phyloP scores from a whole-genome alignment of 2,329 filamentous ascomycete genomes.

The Metarhizium brunneum region DNA sequence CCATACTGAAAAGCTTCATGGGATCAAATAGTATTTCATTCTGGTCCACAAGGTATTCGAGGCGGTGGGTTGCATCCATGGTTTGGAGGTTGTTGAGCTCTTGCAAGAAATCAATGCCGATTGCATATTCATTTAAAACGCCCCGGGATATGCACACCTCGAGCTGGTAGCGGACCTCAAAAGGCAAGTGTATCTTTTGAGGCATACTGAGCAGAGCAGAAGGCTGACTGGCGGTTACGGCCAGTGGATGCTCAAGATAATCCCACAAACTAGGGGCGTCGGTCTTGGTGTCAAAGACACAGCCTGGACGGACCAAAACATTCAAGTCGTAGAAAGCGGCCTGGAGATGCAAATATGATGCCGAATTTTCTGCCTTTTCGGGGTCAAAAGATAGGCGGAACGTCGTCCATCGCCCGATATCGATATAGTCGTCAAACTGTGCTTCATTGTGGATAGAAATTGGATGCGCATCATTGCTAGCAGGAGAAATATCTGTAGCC shows the following conservation, averaged over 20 bases:
- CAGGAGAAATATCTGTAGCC: constrained; percentile 34
- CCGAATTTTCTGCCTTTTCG: constrained; percentile 18
- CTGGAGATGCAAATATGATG: constrained; percentile 26
- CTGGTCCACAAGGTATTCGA: constrained; percentile 65
- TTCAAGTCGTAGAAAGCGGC: constrained; percentile 64
- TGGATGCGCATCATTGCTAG: constrained; percentile 22
- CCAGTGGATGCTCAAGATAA: constrained; percentile 17
- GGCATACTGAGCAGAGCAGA: constrained; percentile 16
- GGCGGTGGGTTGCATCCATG: constrained; percentile 50
- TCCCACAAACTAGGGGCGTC: constrained; percentile 19
- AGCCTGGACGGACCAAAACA: constrained; percentile 37
- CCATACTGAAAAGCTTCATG: constrained; percentile 58
- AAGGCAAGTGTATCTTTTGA: constrained; percentile 41
- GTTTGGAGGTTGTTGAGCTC: constrained; percentile 39
- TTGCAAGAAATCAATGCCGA: constrained; percentile 58
- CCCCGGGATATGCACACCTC: constrained; percentile 86
- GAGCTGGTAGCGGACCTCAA: constrained; percentile 75
- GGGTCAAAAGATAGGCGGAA: constrained; percentile 32
- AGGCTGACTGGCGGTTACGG: constrained; percentile 12
- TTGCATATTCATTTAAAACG: constrained; percentile 65
- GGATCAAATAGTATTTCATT: constrained; percentile 57
- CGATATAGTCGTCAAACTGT: constrained; percentile 27
- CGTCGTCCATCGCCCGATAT: constrained; percentile 49
- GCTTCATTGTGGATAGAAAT: constrained; percentile 29
- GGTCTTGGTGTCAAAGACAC: constrained; percentile 30